phyloP scores from a whole-genome alignment of 23 red algal species.

The Pyropia haitanensis region DNA sequence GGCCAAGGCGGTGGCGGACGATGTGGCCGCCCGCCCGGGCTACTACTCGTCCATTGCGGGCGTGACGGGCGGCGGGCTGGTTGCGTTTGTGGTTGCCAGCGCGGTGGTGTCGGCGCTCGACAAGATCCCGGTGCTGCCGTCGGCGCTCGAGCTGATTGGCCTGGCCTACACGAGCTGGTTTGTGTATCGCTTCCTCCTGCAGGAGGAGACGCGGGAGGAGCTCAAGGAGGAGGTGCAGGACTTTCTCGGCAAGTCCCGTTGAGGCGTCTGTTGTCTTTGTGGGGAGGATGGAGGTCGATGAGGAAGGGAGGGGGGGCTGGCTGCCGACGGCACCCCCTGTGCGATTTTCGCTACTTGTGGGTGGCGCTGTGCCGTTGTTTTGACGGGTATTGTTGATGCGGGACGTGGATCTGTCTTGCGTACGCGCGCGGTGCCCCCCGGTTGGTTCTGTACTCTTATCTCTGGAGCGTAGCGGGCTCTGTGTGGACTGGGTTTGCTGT shows the following conservation, averaged over 20 bases:
- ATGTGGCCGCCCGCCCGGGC: conserved; percentile 38
- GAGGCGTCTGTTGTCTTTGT: too few species aligned
- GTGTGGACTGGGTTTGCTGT: too few species aligned
- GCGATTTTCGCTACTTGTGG: too few species aligned
- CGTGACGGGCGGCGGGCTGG: conserved; percentile 20
- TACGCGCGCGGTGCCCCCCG: too few species aligned
- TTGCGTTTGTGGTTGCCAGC: conserved; percentile 28
- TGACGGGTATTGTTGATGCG: too few species aligned
- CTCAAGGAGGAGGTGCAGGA: conserved; percentile 63
- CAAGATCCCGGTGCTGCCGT: conserved; percentile 51
- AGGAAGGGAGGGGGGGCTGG: too few species aligned
- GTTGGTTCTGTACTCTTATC: too few species aligned
- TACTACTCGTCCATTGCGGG: conserved; percentile 53
- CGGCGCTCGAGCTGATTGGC: conserved; percentile 56
- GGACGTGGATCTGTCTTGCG: too few species aligned
- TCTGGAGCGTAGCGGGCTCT: too few species aligned
- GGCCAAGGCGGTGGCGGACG: conserved; percentile 29
- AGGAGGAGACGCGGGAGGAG: conserved; percentile 51
- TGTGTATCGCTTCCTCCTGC: conserved; percentile 60
- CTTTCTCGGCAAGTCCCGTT: conserved; percentile 36
- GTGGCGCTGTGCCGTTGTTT: too few species aligned
- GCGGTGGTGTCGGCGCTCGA: conserved; percentile 63
- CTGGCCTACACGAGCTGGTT: conserved; percentile 74
- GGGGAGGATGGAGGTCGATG: too few species aligned
- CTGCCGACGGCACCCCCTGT: too few species aligned